These are phyloP conservation scores for Blastobotrys buckinghamii DNA, from an alignment of 1,139 yeast genomes.

Conservation along the genomic window DNA sequence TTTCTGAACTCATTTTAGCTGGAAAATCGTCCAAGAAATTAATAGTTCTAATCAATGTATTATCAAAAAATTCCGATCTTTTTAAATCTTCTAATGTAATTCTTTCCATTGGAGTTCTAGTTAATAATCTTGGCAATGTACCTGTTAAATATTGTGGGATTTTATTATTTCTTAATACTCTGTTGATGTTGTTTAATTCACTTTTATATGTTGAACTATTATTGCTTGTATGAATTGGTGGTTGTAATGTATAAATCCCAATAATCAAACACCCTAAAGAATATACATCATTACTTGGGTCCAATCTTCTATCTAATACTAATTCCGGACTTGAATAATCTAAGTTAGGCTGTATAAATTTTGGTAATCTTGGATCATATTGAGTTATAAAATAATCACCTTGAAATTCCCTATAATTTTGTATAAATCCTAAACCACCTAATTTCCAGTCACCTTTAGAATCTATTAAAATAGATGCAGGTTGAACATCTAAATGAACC, in stretches of 20 bases:
- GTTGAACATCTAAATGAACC: conserved; percentile 75
- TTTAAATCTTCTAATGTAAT: conserved; percentile 43
- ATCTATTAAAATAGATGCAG: conserved; percentile 68
- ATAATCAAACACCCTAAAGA: conserved; percentile 71
- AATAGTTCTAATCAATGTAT: conserved; percentile 76
- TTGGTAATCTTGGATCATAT: conserved; percentile 68
- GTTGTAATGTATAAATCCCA: conserved; percentile 47
- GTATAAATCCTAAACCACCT: conserved; percentile 63
- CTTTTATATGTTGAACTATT: conserved; percentile 33
- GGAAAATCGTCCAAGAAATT: conserved; percentile 80
- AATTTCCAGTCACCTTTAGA: conserved; percentile 93
- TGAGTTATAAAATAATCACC: conserved; percentile 55
- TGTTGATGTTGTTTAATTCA: conserved; percentile 31
- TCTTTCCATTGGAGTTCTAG: conserved; percentile 38
- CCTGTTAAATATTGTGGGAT: conserved; percentile 31
- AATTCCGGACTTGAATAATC: conserved; percentile 77
- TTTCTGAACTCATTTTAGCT: conserved; percentile 65
- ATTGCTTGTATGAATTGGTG: conserved; percentile 34
- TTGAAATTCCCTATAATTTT: conserved; percentile 29
- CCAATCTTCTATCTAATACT: conserved; percentile 52
- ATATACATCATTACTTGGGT: conserved; percentile 73
- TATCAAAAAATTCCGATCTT: conserved; percentile 63
- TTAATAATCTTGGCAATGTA: conserved; percentile 39
- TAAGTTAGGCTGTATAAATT: conserved; percentile 61
- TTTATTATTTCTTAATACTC: conserved; percentile 39